These are phyloP conservation scores for Arachis monticola DNA, from an alignment of 331 rosid species.

Conservation along the genomic window DNA sequence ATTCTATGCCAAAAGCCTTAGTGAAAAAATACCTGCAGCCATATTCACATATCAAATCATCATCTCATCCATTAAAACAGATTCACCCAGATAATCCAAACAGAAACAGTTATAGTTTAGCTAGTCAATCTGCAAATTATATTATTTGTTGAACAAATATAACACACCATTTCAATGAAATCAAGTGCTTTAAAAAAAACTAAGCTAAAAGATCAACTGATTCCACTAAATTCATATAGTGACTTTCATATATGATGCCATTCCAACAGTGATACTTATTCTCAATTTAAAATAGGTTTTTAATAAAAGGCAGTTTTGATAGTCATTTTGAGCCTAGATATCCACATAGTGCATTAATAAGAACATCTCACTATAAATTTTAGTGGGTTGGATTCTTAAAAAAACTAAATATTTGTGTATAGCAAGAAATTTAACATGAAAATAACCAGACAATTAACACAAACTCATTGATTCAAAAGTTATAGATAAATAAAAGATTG, in stretches of 20 bases:
- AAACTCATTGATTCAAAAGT: too few relatives aligned
- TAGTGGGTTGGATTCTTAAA: too few relatives aligned
- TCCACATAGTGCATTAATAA: constrained; percentile 10
- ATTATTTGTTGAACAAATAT: neutral
- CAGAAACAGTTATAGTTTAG: neutral
- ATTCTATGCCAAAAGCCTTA: constrained; percentile 85
- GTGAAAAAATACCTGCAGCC: constrained; percentile 87
- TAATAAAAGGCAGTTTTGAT: neutral
- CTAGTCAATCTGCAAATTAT: neutral
- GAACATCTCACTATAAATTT: neutral
- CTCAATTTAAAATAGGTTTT: neutral
- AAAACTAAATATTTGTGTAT: too few relatives aligned
- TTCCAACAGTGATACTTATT: neutral
- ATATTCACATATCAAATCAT: constrained; percentile 19
- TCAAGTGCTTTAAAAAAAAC: constrained; percentile 4
- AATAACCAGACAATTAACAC: too few relatives aligned
- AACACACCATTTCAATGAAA: neutral
- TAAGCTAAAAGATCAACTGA: neutral
- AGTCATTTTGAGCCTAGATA: neutral
- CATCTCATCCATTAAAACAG: neutral
- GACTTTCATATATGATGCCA: neutral
- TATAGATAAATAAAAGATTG: neutral
- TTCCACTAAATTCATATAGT: neutral
- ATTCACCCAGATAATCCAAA: constrained; percentile 9
- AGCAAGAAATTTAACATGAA: too few relatives aligned